phyloP scores from a whole-genome alignment of 164 flowering plant genomes.

The Cinnamomum micranthum region DNA sequence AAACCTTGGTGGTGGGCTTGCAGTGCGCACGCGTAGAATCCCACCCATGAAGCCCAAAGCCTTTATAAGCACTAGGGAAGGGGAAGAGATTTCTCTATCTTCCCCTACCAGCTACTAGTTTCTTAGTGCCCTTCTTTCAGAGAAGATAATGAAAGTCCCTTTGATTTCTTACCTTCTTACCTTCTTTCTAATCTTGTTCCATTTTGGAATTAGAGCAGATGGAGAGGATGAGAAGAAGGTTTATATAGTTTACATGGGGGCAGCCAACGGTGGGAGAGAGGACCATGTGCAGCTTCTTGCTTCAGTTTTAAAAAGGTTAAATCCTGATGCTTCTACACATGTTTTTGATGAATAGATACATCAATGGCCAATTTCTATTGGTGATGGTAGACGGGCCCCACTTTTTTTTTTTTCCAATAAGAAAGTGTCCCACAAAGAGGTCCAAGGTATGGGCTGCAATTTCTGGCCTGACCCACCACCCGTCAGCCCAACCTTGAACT shows the following conservation, averaged over 20 bases:
- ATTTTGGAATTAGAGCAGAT: conserved; percentile 14
- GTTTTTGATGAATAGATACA: neutral
- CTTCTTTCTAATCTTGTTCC: conserved; percentile 4
- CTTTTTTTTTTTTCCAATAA: too few relatives aligned
- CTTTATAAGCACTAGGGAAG: conserved; percentile 1
- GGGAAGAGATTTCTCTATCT: neutral
- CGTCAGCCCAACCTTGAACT: too few relatives aligned
- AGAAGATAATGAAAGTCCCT: conserved; percentile 3
- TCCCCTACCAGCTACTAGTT: neutral
- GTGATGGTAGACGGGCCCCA: neutral
- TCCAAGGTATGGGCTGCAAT: too few relatives aligned
- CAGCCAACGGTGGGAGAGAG: conserved; percentile 15
- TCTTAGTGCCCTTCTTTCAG: neutral
- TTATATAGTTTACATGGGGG: conserved; percentile 63
- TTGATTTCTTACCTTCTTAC: neutral
- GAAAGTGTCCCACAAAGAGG: too few relatives aligned
- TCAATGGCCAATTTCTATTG: too few relatives aligned
- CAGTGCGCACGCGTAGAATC: neutral
- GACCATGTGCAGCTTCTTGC: conserved; percentile 33
- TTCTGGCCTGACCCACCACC: too few relatives aligned
- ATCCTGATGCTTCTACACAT: neutral
- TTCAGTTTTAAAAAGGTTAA: conserved; percentile 30
- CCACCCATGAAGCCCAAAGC: neutral
- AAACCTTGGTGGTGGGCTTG: neutral
- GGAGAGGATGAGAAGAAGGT: conserved; percentile 20